A percentile compares a stretch with the other conserved stretches of the same genome.
Conservation (phyloP, 2,329 filamentous ascomycete species). For the Tolypocladium endophyticum region DNA sequence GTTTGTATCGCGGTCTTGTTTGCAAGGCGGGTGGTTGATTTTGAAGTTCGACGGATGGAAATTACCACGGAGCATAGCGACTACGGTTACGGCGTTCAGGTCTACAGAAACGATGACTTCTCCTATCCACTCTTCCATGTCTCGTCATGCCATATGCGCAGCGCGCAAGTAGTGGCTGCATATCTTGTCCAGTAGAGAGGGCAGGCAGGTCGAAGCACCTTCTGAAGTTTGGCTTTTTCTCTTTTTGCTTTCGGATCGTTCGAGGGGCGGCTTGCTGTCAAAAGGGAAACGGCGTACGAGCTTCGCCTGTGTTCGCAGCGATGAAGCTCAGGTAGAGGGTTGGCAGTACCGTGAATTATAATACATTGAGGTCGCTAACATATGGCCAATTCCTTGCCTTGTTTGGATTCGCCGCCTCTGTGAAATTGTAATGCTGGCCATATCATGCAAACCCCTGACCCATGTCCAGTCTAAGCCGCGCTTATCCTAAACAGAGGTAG, state of each 20-base stretch:
- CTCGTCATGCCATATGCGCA: not conserved
- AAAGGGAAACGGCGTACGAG: not conserved
- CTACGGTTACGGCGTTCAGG: constrained; percentile 24
- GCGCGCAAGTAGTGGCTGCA: not conserved
- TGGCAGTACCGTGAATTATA: not conserved
- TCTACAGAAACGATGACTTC: constrained; percentile 6
- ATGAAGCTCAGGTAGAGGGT: not conserved
- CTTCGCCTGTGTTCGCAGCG: not conserved
- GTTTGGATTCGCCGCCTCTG: not conserved
- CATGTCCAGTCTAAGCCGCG: not conserved
- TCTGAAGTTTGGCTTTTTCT: not conserved
- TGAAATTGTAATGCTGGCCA: not conserved
- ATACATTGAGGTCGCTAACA: not conserved
- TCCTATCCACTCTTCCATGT: not conserved
- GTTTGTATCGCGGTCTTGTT: constrained; percentile 9
- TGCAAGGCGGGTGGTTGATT: constrained; percentile 6
- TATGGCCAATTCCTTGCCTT: not conserved
- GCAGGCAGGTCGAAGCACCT: not conserved
- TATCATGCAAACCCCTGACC: not conserved
- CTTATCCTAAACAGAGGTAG: too few relatives aligned
- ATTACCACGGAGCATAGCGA: constrained; percentile 29
- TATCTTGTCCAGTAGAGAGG: not conserved
- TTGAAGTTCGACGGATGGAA: constrained; percentile 8
- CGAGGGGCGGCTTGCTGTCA: not conserved
- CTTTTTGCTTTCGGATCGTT: not conserved